Evolutionary conservation across 371 early-diverging fungal genomes (phyloP), one percentile per base, ranked within the genome.

Genomic region (Massospora cicadina): DNA sequence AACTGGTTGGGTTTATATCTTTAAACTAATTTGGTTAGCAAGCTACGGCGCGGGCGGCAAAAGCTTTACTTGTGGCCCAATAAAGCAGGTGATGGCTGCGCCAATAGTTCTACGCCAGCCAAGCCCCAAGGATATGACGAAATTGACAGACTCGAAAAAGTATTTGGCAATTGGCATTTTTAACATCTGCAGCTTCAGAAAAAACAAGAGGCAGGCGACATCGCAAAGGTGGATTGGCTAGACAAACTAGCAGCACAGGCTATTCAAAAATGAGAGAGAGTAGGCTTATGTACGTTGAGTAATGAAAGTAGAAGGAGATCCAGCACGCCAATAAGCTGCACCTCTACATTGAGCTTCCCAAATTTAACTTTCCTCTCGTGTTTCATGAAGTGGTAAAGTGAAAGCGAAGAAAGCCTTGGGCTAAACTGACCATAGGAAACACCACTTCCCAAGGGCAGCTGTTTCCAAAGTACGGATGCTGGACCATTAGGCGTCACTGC

Each of bases 341-440:
- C 61, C 73, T 97, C 1, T 89, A 89, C 71, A 77, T 97, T 17
- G 88, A 92, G 33, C 76, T 97, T 21, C 93, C 94, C 0, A 85
- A 83, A 66, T 97, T 94, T 71, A 93, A 95, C 72, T 93, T 94
- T 70, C 92, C 95, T 0, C 77, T 94, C 5, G 83, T 94, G 2
- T 91, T 81, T 66, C 93, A 95, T 73, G 81, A 84, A 72, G 80
- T 79, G 71, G 29, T 57, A 60, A 60, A 21, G 5, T 26, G n/a
- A 21, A 23, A 57, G 13, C 23, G 17, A 57, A 54, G 17, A 54
- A 54, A n/a, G n/a, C 64, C n/a, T 43, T 43, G 10, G 10, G 43
- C 43, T 43, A 5, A 10, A 5, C 5, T 43, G 5, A 10, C 43
- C 43, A 5, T 17, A 43, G 43, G 43, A 43, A 17, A 17, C 43